Base-by-base conservation (phyloP, 768 basidiomycete genomes). In the Tremella fuciformis region DNA sequence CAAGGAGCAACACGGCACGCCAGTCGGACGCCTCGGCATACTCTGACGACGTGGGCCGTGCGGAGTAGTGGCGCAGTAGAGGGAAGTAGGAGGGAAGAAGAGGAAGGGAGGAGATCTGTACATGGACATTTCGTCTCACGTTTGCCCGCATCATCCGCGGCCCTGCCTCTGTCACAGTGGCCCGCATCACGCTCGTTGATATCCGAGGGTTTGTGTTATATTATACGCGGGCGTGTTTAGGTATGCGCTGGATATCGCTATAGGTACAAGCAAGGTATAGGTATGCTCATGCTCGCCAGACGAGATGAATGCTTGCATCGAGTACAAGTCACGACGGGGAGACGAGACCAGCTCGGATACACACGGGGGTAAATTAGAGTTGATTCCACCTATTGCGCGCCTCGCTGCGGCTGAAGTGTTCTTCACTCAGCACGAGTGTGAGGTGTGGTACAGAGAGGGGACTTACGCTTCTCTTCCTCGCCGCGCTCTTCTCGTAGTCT, bases 381-480 rank as follows among this genome's bases (percentile, higher is more conserved):
- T 34, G 29, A 34, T 11, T 11, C 29, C 29, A 34, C 29, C 6
- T 34, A 34, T 34, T 11, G 11, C 29, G 29, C 29, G 29, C 29
- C 29, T 34, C 29, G 29, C 29, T 34, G 29, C 29, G 29, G 29
- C 11, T 34, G 11, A 34, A 34, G 29, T 34, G 29, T 34, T 34
- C 29, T 34, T 4, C 29, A 11, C 11, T 34, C 29, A 34, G 29
- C 11, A 15, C 6, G 42, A 22, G 16, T 46, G 15, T 4, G 22
- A 15, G n/a, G 15, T 46, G 6, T 18, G 16, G 15, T 11, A 46
- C 6, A 46, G 22, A 15, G 42, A 46, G 22, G 22, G 15, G n/a
- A 46, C 52, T 47, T 18, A 44, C 56, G 1, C 25, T 62, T 13
- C 18, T 50, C 46, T 37, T 62, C 16, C 46, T 62, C 11, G 13